Evolutionary conservation across 2,329 filamentous ascomycete genomes (phyloP).

Genomic region (Pyricularia sp.): DNA sequence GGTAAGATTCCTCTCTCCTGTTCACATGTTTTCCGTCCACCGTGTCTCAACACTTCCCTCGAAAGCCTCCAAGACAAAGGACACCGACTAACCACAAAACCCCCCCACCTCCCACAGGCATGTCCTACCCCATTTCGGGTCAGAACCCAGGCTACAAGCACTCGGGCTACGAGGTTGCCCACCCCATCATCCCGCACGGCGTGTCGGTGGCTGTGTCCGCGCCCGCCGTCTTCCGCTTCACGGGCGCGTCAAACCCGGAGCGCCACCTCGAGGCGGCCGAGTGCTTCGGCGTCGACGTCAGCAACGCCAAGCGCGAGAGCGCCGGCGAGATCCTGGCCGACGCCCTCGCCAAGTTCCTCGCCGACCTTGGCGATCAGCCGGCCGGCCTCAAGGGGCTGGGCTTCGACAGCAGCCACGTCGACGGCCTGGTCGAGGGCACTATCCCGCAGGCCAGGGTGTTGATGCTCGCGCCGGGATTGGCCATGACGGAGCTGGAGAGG

Average conservation of each 20-base stretch:
- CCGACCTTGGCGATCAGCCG: constrained; percentile 82
- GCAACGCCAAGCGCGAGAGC: constrained; percentile 77
- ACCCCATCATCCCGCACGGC: constrained; percentile 86
- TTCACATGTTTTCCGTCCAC: not conserved
- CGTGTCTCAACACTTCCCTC: not conserved
- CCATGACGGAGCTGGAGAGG: constrained; percentile 50
- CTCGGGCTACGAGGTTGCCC: constrained; percentile 67
- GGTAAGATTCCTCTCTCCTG: constrained; percentile 30
- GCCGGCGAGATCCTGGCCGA: constrained; percentile 84
- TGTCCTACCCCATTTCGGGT: constrained; percentile 95
- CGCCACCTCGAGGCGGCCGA: constrained; percentile 85
- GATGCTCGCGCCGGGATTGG: constrained; percentile 80
- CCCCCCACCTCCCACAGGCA: constrained; percentile 35
- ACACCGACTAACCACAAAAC: no score
- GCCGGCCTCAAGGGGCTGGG: constrained; percentile 75
- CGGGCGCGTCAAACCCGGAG: constrained; percentile 81
- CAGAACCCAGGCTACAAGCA: constrained; percentile 92
- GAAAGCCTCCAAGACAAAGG: constrained; percentile 4
- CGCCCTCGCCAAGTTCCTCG: constrained; percentile 72
- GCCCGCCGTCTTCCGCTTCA: constrained; percentile 91
- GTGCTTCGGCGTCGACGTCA: constrained; percentile 82
- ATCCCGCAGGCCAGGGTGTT: constrained; percentile 85
- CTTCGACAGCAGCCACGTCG: constrained; percentile 66
- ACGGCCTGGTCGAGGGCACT: constrained; percentile 83
- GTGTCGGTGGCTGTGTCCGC: constrained; percentile 92